These are phyloP conservation scores for Agrocybe praecox DNA, from an alignment of 768 basidiomycete species.

Conservation along the genomic window DNA sequence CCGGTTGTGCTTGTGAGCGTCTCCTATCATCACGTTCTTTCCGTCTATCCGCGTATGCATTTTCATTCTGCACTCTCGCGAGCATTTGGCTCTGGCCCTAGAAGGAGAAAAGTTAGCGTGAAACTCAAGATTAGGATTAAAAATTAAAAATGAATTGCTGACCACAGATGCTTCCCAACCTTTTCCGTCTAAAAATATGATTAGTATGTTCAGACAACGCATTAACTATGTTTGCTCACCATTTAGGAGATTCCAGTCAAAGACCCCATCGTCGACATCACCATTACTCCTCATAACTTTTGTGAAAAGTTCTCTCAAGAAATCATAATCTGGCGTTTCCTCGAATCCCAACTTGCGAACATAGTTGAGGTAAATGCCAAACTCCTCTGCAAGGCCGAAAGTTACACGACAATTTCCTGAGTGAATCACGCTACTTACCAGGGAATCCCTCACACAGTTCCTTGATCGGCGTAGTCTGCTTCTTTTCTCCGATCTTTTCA, in stretches of 20 bases:
- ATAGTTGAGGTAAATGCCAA: slow-evolving; percentile 98
- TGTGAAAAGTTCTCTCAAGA: slow-evolving; percentile 90
- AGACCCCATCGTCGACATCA: slow-evolving; percentile 91
- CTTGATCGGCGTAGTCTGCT: slow-evolving; percentile 96
- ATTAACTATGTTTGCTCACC: slow-evolving; percentile 38
- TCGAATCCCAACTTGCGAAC: slow-evolving; percentile 99
- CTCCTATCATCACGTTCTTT: slow-evolving; percentile 71
- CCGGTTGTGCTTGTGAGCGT: slow-evolving; percentile 60
- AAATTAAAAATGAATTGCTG: slow-evolving; percentile 26
- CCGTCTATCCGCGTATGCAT: slow-evolving; percentile 55
- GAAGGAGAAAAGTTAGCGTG: slow-evolving; percentile 1
- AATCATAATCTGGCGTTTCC: slow-evolving; percentile 99
- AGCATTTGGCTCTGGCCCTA: slow-evolving; percentile 69
- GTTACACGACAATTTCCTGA: slow-evolving; percentile 9
- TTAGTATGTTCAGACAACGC: background rate
- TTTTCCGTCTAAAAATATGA: slow-evolving; percentile 64
- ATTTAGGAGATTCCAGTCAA: slow-evolving; percentile 96
- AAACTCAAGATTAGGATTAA: slow-evolving; percentile 1
- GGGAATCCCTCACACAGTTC: slow-evolving; percentile 96
- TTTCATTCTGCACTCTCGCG: slow-evolving; percentile 60
- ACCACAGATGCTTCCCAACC: slow-evolving; percentile 91
- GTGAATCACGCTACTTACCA: slow-evolving; percentile 45
- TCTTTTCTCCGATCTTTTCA: slow-evolving; percentile 99
- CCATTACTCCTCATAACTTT: slow-evolving; percentile 92
- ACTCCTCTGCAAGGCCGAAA: slow-evolving; percentile 73